A percentile compares a stretch with the other conserved stretches of the same genome.
These are phyloP conservation scores for Coniella vitis DNA, from an alignment of 2,329 filamentous ascomycete genomes.

Conservation along the genomic window DNA sequence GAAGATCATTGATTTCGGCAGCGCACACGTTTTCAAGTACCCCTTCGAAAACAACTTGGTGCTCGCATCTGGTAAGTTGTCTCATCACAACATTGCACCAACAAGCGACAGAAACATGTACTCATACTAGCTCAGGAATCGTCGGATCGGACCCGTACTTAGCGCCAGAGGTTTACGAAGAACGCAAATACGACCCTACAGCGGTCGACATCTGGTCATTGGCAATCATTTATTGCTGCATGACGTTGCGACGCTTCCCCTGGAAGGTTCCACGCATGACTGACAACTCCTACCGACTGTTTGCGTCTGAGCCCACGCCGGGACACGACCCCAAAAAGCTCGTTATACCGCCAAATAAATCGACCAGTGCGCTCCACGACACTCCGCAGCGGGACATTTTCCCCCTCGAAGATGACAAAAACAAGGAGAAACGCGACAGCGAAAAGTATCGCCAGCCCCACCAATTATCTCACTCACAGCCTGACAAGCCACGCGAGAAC, in stretches of 20 bases:
- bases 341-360: constrained; percentile 38
- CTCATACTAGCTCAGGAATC: constrained; percentile 36
- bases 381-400: constrained; percentile 34
- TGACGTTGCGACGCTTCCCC: constrained; percentile 89
- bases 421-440: constrained; percentile 3
- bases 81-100: too few species aligned
- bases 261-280: constrained; percentile 92
- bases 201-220: constrained; percentile 97
- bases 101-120: constrained; percentile 1
- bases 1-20: constrained; percentile 99
- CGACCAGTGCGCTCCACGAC: constrained; percentile 36
- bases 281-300: constrained; percentile 93
- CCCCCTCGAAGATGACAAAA: constrained; percentile 25
- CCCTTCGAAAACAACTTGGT: constrained; percentile 90
- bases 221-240: constrained; percentile 98
- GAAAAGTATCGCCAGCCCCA: constrained; percentile 5
- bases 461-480: constrained; percentile 12
- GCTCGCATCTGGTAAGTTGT: constrained; percentile 64
- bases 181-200: constrained; percentile 86
- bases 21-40: constrained; percentile 93
- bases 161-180: constrained; percentile 92
- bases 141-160: constrained; percentile 90
- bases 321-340: constrained; percentile 56
- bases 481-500: constrained; percentile 24
- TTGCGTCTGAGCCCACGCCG: constrained; percentile 76